Percentiles rank a stretch among this genome's conserved stretches.
Conservation (phyloP, 805 yeast species). For the Wickerhamiella spandovensis region DNA sequence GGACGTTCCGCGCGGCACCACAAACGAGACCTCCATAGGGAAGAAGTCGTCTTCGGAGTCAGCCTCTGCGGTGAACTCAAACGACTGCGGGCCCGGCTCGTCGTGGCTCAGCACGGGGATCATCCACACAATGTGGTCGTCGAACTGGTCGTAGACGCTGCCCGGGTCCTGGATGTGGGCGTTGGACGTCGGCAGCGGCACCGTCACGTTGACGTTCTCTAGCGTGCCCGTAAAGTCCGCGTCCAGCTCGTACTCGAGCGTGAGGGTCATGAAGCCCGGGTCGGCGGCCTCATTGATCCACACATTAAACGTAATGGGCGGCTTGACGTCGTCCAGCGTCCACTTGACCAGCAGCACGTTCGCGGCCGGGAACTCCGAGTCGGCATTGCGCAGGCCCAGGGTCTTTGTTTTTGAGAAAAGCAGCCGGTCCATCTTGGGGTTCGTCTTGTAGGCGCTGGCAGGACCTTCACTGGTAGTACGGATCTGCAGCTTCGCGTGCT, state of each 20-base stretch:
- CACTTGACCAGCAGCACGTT: slow-evolving; percentile 88
- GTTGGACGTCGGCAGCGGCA: slow-evolving; percentile 55
- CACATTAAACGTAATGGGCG: slow-evolving; percentile 65
- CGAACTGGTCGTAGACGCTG: slow-evolving; percentile 31
- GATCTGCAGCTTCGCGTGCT: slow-evolving; percentile 53
- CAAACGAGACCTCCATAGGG: slow-evolving; percentile 71
- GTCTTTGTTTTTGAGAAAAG: slow-evolving; percentile 43
- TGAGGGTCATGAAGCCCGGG: slow-evolving; percentile 52
- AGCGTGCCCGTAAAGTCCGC: slow-evolving; percentile 34
- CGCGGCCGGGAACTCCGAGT: slow-evolving; percentile 78
- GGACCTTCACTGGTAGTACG: slow-evolving; percentile 37
- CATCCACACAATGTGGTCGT: slow-evolving; percentile 62
- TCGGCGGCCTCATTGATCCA: slow-evolving; percentile 60
- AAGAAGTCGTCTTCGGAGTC: slow-evolving; percentile 71
- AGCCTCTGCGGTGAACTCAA: slow-evolving; percentile 66
- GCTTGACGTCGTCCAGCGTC: slow-evolving; percentile 47
- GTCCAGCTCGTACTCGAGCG: slow-evolving; percentile 76
- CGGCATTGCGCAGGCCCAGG: slow-evolving; percentile 63
- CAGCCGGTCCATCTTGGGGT: slow-evolving; percentile 84
- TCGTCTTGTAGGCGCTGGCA: slow-evolving; percentile 72
- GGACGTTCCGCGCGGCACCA: slow-evolving; percentile 27
- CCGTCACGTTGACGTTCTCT: slow-evolving; percentile 40
- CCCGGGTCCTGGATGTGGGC: slow-evolving; percentile 34
- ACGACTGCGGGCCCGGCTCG: slow-evolving; percentile 45
- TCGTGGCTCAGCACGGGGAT: slow-evolving; percentile 38